A percentile compares a stretch with the other conserved stretches of the same genome.
Conservation (phyloP, 805 yeast genomes). For the Myxozyma lipomycoides region DNA sequence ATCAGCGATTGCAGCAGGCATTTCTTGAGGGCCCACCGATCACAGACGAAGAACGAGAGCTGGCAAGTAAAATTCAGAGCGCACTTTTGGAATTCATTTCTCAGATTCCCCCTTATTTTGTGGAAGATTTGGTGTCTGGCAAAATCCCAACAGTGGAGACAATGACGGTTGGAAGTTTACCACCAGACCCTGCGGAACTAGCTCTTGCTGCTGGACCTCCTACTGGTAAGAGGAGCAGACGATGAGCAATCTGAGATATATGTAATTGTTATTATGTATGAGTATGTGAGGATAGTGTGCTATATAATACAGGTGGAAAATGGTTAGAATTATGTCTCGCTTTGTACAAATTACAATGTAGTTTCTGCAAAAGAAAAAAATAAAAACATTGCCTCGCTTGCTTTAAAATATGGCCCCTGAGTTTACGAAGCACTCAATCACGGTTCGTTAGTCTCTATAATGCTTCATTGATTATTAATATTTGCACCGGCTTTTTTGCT, state of each 20-base stretch:
- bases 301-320: too few species aligned
- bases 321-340: too few species aligned
- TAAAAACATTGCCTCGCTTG: too few species aligned
- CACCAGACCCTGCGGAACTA: constrained; percentile 18
- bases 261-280: background rate
- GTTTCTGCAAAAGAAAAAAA: too few species aligned
- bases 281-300: too few species aligned
- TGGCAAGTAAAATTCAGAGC: constrained; percentile 30
- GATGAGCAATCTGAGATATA: background rate
- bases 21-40: constrained; percentile 15
- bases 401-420: too few species aligned
- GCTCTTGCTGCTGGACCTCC: constrained; percentile 4
- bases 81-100: constrained; percentile 12
- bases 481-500: too few species aligned
- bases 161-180: constrained; percentile 20
- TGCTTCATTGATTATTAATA: too few species aligned
- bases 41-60: constrained; percentile 36
- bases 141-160: constrained; percentile 18
- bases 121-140: constrained; percentile 21
- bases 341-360: too few species aligned
- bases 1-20: constrained; percentile 14
- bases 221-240: background rate
- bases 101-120: constrained; percentile 22
- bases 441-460: too few species aligned
- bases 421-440: too few species aligned